phyloP scores from a whole-genome alignment of 2,329 filamentous ascomycete species.

The Colletotrichum eremochloae region DNA sequence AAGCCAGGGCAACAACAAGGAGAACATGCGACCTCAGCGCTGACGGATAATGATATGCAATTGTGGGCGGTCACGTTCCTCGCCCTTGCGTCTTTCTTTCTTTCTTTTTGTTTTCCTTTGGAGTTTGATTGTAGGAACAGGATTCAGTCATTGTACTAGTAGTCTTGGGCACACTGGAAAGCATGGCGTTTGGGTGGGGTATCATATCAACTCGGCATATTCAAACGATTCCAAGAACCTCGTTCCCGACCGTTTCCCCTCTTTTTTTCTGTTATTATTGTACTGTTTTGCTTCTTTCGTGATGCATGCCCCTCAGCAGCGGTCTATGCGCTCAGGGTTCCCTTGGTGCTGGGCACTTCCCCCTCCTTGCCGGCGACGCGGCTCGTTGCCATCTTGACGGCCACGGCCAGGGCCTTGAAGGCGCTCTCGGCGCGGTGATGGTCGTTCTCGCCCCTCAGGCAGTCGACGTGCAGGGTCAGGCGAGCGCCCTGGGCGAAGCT shows the following conservation, averaged over 20 bases:
- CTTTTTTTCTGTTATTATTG: conserved; percentile 15
- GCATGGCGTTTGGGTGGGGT: conserved; percentile 44
- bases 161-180: conserved; percentile 28
- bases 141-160: conserved; percentile 37
- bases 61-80: conserved; percentile 27
- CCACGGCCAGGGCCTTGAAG: conserved; percentile 95
- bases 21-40: conserved; percentile 61
- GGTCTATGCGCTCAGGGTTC: conserved; percentile 75
- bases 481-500: conserved; percentile 93
- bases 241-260: conserved; percentile 12
- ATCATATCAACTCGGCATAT: conserved; percentile 35
- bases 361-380: conserved; percentile 85
- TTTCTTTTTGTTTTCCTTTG: conserved; percentile 1
- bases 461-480: conserved; percentile 96
- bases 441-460: conserved; percentile 90
- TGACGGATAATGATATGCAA: conserved; percentile 11
- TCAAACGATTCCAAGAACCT: conserved; percentile 28
- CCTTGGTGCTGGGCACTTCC: conserved; percentile 96
- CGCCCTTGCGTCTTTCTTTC: conserved; percentile 12
- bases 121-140: conserved; percentile 32
- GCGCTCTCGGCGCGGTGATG: conserved; percentile 97
- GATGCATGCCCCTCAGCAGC: neutral
- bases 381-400: conserved; percentile 81
- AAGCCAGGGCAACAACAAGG: conserved; percentile 59
- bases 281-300: neutral